A percentile compares a stretch with the other conserved stretches of the same genome.
Conservation (phyloP, 2,329 filamentous ascomycete species). For the Verticillium alfalfae region DNA sequence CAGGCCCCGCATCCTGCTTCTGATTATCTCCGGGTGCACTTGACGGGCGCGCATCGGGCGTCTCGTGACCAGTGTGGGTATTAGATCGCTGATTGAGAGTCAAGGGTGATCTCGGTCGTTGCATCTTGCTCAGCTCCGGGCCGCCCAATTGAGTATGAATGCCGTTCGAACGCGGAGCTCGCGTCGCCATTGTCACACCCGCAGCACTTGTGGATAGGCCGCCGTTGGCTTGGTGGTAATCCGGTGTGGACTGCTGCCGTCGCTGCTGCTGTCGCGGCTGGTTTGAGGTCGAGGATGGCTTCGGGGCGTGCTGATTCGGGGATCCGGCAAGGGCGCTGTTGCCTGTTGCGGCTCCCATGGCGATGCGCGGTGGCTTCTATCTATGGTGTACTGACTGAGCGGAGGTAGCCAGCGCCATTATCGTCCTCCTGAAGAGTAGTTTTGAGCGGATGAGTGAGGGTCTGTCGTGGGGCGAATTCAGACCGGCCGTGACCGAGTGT, state of each 20-base stretch:
- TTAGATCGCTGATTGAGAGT: slow-evolving; percentile 8
- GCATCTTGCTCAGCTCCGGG: neutral
- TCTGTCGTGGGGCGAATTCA: neutral
- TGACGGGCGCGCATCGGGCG: slow-evolving; percentile 31
- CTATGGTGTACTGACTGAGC: neutral
- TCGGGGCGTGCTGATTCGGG: neutral
- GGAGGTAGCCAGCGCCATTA: neutral
- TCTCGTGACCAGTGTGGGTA: slow-evolving; percentile 6
- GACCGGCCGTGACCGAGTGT: neutral
- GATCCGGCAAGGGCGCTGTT: neutral
- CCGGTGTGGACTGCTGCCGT: neutral
- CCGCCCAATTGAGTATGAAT: neutral
- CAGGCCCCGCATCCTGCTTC: slow-evolving; percentile 16
- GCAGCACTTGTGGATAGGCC: neutral
- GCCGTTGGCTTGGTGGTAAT: neutral
- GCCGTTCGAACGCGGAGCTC: neutral
- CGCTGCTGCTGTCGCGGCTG: neutral
- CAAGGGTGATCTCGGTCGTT: neutral
- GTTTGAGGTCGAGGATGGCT: neutral
- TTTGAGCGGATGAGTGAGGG: neutral
- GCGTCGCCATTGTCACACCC: neutral
- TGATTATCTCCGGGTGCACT: slow-evolving; percentile 37
- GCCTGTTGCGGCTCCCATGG: neutral
- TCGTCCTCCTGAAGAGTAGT: neutral
- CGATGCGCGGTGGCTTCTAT: neutral